These are phyloP conservation scores for Lactarius trivialis DNA, from an alignment of 768 basidiomycete genomes.

Conservation along the genomic window DNA sequence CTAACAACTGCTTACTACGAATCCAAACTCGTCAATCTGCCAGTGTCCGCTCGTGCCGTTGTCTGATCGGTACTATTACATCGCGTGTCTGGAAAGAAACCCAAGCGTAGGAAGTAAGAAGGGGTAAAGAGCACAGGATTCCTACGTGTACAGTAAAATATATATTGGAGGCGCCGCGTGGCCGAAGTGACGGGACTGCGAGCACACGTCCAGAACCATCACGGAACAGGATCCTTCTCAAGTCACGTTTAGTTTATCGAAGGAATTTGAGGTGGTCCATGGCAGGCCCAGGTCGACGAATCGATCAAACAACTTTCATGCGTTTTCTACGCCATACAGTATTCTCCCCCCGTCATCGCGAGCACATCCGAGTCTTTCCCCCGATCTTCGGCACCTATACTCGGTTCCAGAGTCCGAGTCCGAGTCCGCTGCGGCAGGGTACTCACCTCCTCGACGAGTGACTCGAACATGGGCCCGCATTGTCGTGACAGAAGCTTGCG, in stretches of 20 bases:
- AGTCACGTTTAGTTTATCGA: no score
- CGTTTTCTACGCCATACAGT: no score
- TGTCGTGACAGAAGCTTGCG: slow-evolving; percentile 11
- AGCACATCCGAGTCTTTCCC: no score
- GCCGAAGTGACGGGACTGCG: not conserved
- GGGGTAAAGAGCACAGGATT: not conserved
- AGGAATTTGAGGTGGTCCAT: no score
- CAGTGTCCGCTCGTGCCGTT: no score
- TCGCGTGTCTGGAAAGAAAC: not conserved
- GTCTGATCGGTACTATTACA: no score
- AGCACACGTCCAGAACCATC: not conserved
- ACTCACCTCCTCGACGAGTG: slow-evolving; percentile 9
- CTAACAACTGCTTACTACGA: no score
- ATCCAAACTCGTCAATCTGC: no score
- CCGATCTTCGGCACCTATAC: slow-evolving; percentile 37
- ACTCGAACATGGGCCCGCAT: slow-evolving; percentile 15
- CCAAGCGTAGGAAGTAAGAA: not conserved
- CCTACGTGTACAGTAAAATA: not conserved
- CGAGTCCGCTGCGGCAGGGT: not conserved
- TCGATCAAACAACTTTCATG: no score
- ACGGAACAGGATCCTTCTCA: no score
- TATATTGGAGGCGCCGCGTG: not conserved
- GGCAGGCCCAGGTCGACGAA: no score
- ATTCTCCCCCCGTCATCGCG: no score
- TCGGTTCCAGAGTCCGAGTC: not conserved